Evolutionary conservation across 306 rosid species (phyloP).

Genomic region (Oemleria cerasiformis): DNA sequence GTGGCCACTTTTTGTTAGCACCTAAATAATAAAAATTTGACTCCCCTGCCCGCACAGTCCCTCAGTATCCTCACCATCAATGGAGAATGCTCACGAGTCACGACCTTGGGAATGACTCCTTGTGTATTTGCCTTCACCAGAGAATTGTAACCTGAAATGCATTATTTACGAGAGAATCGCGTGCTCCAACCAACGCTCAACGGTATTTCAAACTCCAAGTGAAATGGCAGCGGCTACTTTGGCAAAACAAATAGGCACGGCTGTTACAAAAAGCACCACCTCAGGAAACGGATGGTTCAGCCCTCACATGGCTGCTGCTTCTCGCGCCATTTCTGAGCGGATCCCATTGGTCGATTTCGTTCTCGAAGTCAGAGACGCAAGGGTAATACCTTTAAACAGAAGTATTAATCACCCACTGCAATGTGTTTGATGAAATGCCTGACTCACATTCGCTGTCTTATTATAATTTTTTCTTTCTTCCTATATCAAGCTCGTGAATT

Average conservation of each 20-base stretch:
- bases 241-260: conserved; percentile 39
- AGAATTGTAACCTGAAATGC: too few relatives aligned
- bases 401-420: neutral
- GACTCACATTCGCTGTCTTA: neutral
- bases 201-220: conserved; percentile 3
- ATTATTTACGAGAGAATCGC: too few relatives aligned
- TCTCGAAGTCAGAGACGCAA: conserved; percentile 75
- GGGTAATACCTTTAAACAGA: conserved; percentile 34
- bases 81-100: too few relatives aligned
- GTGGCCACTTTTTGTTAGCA: too few relatives aligned
- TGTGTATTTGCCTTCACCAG: too few relatives aligned
- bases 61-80: too few relatives aligned
- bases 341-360: conserved; percentile 63
- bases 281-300: conserved; percentile 44
- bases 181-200: too few relatives aligned
- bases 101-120: too few relatives aligned
- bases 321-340: conserved; percentile 62
- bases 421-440: conserved; percentile 35
- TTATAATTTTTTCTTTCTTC: neutral
- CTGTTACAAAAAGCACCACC: conserved; percentile 18
- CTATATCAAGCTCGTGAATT: neutral
- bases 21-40: too few relatives aligned
- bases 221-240: conserved; percentile 44
- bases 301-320: conserved; percentile 70
- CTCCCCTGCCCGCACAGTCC: too few relatives aligned